Percentiles rank a stretch among this genome's conserved stretches.
Conservation (phyloP, 495 filamentous ascomycete species). For the Podospora conica region DNA sequence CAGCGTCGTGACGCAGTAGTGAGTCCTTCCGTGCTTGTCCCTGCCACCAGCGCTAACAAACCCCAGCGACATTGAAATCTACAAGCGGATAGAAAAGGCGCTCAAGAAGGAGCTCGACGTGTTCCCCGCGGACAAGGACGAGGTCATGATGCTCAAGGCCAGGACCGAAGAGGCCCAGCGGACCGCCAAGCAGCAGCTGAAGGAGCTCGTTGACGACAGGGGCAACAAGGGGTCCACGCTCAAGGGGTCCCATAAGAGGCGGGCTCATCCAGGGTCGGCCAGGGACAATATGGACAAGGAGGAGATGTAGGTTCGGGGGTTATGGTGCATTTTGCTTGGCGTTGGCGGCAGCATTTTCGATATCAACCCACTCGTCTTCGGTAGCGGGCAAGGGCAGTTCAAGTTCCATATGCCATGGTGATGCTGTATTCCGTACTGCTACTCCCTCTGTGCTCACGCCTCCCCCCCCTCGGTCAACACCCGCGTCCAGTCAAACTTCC, state of each 20-base stretch:
- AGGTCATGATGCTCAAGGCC: slow-evolving; percentile 78
- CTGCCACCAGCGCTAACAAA: background rate
- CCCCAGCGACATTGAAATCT: slow-evolving; percentile 71
- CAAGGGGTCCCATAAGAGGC: slow-evolving; percentile 53
- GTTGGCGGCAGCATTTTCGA: background rate
- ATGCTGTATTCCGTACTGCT: background rate
- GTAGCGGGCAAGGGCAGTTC: background rate
- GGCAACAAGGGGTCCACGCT: slow-evolving; percentile 57
- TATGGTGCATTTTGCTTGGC: slow-evolving; percentile 20
- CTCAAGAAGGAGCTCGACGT: slow-evolving; percentile 65
- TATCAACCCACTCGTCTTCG: background rate
- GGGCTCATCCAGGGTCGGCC: slow-evolving; percentile 27
- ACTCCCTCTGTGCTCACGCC: background rate
- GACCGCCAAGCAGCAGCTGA: slow-evolving; percentile 75
- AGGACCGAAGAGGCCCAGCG: slow-evolving; percentile 81
- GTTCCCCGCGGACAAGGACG: slow-evolving; percentile 53
- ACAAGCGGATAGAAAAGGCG: slow-evolving; percentile 73
- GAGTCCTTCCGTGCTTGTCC: background rate
- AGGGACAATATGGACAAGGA: slow-evolving; percentile 79
- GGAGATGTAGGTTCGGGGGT: slow-evolving; percentile 45
- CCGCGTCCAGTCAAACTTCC: slow-evolving; percentile 93
- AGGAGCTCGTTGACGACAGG: slow-evolving; percentile 69
- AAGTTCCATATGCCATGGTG: too few relatives aligned
- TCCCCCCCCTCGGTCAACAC: slow-evolving; percentile 48
- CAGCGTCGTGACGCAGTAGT: slow-evolving; percentile 78